phyloP scores from a whole-genome alignment of 169 alveolate species.

The Cryptosporidium andersoni region DNA sequence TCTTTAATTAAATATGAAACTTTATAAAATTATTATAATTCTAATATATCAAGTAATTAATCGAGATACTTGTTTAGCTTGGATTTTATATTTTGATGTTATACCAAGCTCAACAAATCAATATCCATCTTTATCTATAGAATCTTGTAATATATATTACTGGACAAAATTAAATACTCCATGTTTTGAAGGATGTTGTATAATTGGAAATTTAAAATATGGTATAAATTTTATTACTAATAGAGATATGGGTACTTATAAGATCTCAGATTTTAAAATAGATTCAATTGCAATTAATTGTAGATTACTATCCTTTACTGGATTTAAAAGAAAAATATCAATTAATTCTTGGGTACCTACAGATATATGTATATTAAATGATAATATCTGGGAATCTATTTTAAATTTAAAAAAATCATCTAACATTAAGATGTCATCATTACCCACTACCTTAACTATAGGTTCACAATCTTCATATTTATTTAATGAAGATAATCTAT shows the following conservation, averaged over 20 bases:
- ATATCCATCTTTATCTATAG: not conserved
- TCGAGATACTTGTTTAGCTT: not conserved
- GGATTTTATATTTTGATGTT: conserved; percentile 63
- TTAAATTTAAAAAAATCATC: too few species aligned
- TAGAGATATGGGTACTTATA: not conserved
- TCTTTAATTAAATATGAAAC: not conserved
- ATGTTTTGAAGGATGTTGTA: conserved; percentile 65
- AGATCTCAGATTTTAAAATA: too few species aligned
- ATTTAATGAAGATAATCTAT: not conserved
- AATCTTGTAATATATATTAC: conserved; percentile 31
- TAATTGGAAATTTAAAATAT: conserved; percentile 43
- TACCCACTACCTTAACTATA: too few species aligned
- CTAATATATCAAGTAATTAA: too few species aligned
- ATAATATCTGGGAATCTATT: not conserved
- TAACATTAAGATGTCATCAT: too few species aligned
- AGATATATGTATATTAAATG: conserved; percentile 12
- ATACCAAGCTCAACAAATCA: conserved; percentile 35
- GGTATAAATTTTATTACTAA: conserved; percentile 48
- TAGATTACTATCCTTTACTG: not conserved
- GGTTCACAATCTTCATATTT: too few species aligned
- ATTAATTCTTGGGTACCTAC: conserved; percentile 20
- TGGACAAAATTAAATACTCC: conserved; percentile 45
- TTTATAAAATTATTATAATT: not conserved
- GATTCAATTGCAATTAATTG: conserved; percentile 36
- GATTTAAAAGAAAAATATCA: not conserved